phyloP scores from a whole-genome alignment of 2,329 filamentous ascomycete genomes.

The Myriosclerotinia scirpicola region DNA sequence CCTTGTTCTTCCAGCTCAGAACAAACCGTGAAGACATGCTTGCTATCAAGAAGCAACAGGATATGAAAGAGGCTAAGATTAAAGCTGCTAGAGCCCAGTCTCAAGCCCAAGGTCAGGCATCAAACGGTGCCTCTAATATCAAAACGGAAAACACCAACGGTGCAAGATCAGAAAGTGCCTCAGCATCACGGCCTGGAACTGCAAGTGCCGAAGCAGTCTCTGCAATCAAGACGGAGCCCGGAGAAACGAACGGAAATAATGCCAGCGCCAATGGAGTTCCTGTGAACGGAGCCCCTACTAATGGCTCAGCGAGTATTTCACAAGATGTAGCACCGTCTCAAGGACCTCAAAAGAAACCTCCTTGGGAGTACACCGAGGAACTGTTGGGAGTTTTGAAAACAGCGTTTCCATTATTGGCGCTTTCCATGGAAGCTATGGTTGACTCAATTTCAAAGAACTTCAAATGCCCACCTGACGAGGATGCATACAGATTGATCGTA shows the following conservation, averaged over 20 bases:
- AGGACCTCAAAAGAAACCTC: constrained; percentile 62
- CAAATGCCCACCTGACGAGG: constrained; percentile 97
- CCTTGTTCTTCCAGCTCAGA: constrained; percentile 90
- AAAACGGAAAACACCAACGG: constrained; percentile 35
- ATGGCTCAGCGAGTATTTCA: constrained; percentile 45
- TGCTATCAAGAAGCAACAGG: constrained; percentile 85
- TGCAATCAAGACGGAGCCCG: constrained; percentile 38
- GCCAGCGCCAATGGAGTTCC: constrained; percentile 20
- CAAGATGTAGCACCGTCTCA: constrained; percentile 29
- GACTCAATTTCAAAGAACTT: constrained; percentile 99
- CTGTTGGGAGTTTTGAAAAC: constrained; percentile 96
- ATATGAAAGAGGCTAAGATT: constrained; percentile 61
- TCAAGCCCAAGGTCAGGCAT: constrained; percentile 27
- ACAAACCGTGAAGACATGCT: constrained; percentile 94
- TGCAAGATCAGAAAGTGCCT: constrained; percentile 32
- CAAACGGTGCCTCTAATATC: constrained; percentile 29
- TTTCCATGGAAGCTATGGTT: constrained; percentile 99
- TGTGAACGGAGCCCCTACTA: constrained; percentile 41
- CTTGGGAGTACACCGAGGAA: constrained; percentile 96
- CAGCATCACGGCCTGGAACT: constrained; percentile 45
- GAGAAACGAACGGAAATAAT: constrained; percentile 29
- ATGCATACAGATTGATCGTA: constrained; percentile 96
- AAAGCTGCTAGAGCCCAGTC: constrained; percentile 42
- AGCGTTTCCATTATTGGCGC: constrained; percentile 88
- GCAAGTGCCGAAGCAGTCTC: constrained; percentile 45